These are phyloP conservation scores for Beauveria australis DNA, from an alignment of 2,329 filamentous ascomycete species.

Conservation along the genomic window DNA sequence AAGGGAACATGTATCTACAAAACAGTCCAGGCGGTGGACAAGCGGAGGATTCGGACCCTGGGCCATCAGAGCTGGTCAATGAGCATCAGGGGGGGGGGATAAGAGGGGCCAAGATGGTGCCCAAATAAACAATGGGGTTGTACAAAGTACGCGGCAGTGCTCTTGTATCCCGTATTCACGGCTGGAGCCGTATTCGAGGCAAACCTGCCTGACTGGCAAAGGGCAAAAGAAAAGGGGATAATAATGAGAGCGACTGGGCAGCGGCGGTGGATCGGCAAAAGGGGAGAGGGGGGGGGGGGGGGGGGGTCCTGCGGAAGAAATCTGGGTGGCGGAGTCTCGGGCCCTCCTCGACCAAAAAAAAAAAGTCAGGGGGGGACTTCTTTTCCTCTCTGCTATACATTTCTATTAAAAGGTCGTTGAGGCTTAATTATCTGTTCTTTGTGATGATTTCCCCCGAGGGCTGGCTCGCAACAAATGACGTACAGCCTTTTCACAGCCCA, in stretches of 20 bases:
- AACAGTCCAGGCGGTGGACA: background rate
- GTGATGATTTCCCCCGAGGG: background rate
- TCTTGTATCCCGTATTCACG: background rate
- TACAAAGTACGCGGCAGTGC: background rate
- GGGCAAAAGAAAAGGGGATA: background rate
- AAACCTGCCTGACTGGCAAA: background rate
- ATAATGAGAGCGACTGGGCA: background rate
- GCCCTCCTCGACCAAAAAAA: background rate
- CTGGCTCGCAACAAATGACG: background rate
- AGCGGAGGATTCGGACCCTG: background rate
- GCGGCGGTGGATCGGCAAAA: background rate
- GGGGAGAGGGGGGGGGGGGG: background rate
- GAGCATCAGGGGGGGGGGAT: background rate
- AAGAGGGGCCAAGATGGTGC: background rate
- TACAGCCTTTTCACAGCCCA: background rate
- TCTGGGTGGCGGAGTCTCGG: background rate
- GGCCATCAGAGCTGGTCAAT: background rate
- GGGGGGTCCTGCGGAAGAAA: background rate
- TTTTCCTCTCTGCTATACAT: background rate
- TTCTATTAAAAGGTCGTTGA: background rate
- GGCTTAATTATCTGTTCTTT: background rate
- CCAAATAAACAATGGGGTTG: background rate
- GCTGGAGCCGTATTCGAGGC: conserved; percentile 1
- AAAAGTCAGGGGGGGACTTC: background rate
- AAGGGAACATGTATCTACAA: too few species aligned